Percentiles rank a stretch among this genome's conserved stretches.
Conservation (phyloP, 2,329 filamentous ascomycete species). For the Microdochium trichocladiopsis region DNA sequence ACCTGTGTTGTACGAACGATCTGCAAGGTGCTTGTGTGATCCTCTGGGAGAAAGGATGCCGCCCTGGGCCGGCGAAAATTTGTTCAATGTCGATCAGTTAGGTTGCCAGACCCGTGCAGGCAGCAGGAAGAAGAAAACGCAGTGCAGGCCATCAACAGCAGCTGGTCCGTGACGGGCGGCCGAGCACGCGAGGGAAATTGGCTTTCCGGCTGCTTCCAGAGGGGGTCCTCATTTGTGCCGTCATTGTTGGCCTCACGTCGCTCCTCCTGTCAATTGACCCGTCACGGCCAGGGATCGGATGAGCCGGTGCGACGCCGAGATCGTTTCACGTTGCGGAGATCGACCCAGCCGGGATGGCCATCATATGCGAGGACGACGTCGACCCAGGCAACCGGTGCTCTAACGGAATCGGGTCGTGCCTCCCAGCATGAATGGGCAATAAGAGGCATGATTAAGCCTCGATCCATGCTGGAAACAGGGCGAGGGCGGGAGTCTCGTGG, state of each 20-base stretch:
- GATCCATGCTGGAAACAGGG: neutral
- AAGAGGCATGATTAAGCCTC: neutral
- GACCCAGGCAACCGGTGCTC: neutral
- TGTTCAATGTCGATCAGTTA: neutral
- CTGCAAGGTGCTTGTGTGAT: too few species aligned
- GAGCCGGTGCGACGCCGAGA: neutral
- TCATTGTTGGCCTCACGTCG: neutral
- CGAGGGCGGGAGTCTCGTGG: neutral
- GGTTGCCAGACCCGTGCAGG: neutral
- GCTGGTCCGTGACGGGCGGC: neutral
- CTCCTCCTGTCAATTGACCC: neutral
- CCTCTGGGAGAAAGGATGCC: too few species aligned
- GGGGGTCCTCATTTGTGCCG: neutral
- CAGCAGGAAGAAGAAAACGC: neutral
- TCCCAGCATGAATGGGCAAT: neutral
- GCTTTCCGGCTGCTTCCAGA: neutral
- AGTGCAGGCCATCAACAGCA: neutral
- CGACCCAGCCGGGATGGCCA: neutral
- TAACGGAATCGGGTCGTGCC: neutral
- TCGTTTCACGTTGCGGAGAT: neutral
- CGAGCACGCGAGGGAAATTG: neutral
- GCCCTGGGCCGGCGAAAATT: neutral
- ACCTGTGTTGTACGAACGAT: too few species aligned
- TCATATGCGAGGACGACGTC: neutral
- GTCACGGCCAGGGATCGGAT: neutral